phyloP scores from a whole-genome alignment of 2,329 filamentous ascomycete genomes.

The Fusarium illudens region DNA sequence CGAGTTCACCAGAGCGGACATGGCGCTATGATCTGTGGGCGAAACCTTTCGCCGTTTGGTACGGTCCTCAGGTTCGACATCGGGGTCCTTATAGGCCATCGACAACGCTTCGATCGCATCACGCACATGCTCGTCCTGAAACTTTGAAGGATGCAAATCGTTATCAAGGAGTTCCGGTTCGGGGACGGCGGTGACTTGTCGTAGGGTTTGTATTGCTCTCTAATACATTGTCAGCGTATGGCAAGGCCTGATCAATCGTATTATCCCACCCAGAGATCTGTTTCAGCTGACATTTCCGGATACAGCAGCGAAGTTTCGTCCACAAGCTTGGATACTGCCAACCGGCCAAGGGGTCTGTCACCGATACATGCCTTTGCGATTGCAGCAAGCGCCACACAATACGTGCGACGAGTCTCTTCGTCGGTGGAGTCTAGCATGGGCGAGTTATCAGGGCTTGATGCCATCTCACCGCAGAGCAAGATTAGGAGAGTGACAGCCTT shows the following conservation, averaged over 20 bases:
- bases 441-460: conserved; percentile 45
- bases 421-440: conserved; percentile 40
- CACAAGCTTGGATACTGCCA: conserved; percentile 55
- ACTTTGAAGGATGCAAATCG: conserved; percentile 42
- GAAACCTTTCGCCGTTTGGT: conserved; percentile 46
- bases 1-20: conserved; percentile 27
- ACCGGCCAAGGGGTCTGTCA: conserved; percentile 47
- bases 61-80: conserved; percentile 29
- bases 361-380: conserved; percentile 50
- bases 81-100: conserved; percentile 39
- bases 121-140: conserved; percentile 42
- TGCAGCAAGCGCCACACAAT: conserved; percentile 51
- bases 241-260: neutral
- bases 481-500: conserved; percentile 53
- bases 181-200: conserved; percentile 37
- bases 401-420: conserved; percentile 44
- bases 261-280: conserved; percentile 54
- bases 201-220: conserved; percentile 44
- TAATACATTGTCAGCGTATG: conserved; percentile 36
- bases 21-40: conserved; percentile 27
- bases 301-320: conserved; percentile 52
- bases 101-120: conserved; percentile 42
- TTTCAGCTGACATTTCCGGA: conserved; percentile 44
- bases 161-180: conserved; percentile 35
- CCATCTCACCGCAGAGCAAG: conserved; percentile 54